phyloP scores from a whole-genome alignment of 2,329 filamentous ascomycete genomes.

The Aureobasidium sp. region DNA sequence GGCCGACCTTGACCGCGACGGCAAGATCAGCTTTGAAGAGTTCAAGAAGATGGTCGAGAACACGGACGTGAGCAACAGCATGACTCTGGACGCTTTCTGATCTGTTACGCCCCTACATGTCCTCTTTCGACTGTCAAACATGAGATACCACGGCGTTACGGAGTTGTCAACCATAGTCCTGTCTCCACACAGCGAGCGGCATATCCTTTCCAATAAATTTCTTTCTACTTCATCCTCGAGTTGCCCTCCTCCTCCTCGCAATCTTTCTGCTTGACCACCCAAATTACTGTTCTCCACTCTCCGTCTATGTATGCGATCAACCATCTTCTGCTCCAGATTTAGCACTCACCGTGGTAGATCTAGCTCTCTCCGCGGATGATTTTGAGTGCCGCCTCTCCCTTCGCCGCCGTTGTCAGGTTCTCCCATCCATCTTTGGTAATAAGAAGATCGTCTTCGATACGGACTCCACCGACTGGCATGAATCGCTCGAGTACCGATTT shows the following conservation, averaged over 20 bases:
- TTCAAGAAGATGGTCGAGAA: slow-evolving; percentile 99
- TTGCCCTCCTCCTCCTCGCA: too few relatives aligned
- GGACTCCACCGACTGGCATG: slow-evolving; percentile 71
- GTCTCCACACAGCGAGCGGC: not conserved
- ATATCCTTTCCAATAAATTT: not conserved
- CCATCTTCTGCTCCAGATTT: not conserved
- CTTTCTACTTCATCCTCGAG: not conserved
- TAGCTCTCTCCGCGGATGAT: slow-evolving; percentile 34
- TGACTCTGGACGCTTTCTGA: not conserved
- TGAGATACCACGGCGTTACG: slow-evolving; percentile 14
- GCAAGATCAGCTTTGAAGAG: slow-evolving; percentile 98
- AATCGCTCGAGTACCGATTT: slow-evolving; percentile 63
- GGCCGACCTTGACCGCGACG: slow-evolving; percentile 89
- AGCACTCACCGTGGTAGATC: not conserved
- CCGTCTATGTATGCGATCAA: not conserved
- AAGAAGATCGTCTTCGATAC: slow-evolving; percentile 64
- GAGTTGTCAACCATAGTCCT: not conserved
- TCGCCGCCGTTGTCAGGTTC: slow-evolving; percentile 64
- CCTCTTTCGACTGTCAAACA: not conserved
- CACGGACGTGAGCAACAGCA: slow-evolving; percentile 49
- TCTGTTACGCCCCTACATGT: not conserved
- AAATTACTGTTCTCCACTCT: not conserved
- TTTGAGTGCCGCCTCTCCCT: slow-evolving; percentile 56
- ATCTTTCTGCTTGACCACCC: too few relatives aligned
- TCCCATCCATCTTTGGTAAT: slow-evolving; percentile 61